Evolutionary conservation across 2,329 filamentous ascomycete genomes (phyloP), one percentile per base, ranked within the genome.

Genomic region (Teratosphaeria destructans): DNA sequence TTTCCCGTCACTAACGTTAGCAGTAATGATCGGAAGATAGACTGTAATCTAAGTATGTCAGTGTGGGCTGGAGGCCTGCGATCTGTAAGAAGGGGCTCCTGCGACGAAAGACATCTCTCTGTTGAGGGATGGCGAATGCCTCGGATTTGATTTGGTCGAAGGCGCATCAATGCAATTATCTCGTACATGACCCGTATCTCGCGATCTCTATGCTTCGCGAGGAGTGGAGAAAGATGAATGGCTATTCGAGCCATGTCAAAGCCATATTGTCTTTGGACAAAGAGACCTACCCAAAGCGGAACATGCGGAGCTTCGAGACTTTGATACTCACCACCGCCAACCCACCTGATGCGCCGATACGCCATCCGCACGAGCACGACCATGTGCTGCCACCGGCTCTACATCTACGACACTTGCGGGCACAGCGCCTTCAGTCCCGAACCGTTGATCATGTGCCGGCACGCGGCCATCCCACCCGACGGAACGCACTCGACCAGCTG

Each of bases 361-460:
- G 43, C 43, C 19, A 8, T 49, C 3, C 43, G 43, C n/a, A 23
- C 43, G 43, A 49, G 43, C 43, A 49, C 53, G 23, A 55, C 23
- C 34, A 78, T 78, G 76, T 78, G 76, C 67, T 76, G 74, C 63
- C 74, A 78, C 64, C 72, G 68, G 47, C 70, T 75, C 35, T 72
- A 70, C 66, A 73, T 78, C 60, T 78, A 75, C 65, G 61, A 71
- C 7, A 70, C 68, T 35, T 78, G 76, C 67, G 76, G 76, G 23
- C 76, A 78, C 65, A 71, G 72, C 16, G 66, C 66, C 12, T 71
- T 71, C 59, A 70, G 72, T 39, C 60, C 66, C 0, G 64, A 59
- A 14, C 74, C 74, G 4, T 60, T 76, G 35, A 64, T 71, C 37
- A 67, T 65, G 58, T 78, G 76, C 63, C 66, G 66, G 34, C 59